Evolutionary conservation across 2,329 filamentous ascomycete genomes (phyloP).

Genomic region (Incumbomyces delicatus): DNA sequence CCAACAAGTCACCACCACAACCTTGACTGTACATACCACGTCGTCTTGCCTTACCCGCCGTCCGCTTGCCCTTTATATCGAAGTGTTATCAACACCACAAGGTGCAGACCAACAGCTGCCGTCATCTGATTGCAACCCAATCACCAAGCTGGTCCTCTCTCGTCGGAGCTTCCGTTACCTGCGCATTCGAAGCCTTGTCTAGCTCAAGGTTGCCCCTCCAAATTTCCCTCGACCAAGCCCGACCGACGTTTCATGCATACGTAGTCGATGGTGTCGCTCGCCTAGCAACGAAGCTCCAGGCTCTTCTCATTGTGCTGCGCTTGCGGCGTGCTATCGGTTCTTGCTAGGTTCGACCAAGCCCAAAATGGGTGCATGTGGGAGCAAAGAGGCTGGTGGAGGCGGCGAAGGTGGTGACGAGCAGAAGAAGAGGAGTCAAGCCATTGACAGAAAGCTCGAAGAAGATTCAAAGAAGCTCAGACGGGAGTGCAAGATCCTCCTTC

Average conservation of each 20-base stretch:
- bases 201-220: too few relatives aligned
- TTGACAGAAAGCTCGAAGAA: conserved; percentile 87
- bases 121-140: not conserved
- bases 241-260: not conserved
- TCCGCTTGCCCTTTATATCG: not conserved
- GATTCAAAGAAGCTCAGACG: conserved; percentile 84
- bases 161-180: too few relatives aligned
- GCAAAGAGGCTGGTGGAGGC: conserved; percentile 53
- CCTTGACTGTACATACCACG: conserved; percentile 4
- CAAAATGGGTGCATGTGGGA: conserved; percentile 87
- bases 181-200: too few relatives aligned
- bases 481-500: conserved; percentile 96
- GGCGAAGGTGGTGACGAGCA: conserved; percentile 67
- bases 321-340: not conserved
- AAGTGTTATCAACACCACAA: not conserved
- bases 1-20: not conserved
- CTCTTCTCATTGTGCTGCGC: conserved; percentile 2
- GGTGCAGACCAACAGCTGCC: not conserved
- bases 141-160: too few relatives aligned
- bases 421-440: conserved; percentile 93
- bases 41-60: not conserved
- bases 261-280: not conserved
- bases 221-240: too few relatives aligned
- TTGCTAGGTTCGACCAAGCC: not conserved
- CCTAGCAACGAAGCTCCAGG: conserved; percentile 1